phyloP scores from a whole-genome alignment of 148 eudicot species.

The Tetragonia tetragonoides region DNA sequence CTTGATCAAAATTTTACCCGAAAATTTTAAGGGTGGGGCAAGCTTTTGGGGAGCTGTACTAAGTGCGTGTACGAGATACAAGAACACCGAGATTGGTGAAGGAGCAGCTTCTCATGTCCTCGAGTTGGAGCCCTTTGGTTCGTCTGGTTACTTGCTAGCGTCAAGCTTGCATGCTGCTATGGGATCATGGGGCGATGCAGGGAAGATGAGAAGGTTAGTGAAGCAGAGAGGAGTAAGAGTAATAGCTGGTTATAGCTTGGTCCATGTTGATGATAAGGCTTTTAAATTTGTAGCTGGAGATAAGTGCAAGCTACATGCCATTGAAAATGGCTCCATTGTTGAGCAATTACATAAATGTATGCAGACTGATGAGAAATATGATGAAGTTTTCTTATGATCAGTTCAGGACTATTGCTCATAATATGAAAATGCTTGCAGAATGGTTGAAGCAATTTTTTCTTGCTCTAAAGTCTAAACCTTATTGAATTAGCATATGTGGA shows the following conservation, averaged over 20 bases:
- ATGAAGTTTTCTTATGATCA: conserved; percentile 18
- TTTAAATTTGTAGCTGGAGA: conserved; percentile 67
- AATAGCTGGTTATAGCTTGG: conserved; percentile 60
- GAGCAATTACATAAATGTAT: conserved; percentile 53
- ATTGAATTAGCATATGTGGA: no score
- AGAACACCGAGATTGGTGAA: conserved; percentile 37
- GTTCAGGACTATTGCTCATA: neutral
- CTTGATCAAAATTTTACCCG: conserved; percentile 44
- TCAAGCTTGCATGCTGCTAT: conserved; percentile 58
- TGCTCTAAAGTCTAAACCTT: neutral
- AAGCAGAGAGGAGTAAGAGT: conserved; percentile 58
- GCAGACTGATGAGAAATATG: conserved; percentile 29
- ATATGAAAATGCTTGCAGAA: neutral
- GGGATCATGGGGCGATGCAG: conserved; percentile 66
- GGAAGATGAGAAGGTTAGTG: conserved; percentile 54
- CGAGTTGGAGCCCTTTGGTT: conserved; percentile 64
- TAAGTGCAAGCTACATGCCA: conserved; percentile 31
- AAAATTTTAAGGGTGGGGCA: conserved; percentile 37
- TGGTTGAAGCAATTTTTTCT: neutral
- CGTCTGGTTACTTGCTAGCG: conserved; percentile 68
- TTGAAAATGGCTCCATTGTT: conserved; percentile 25
- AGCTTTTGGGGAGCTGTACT: conserved; percentile 78
- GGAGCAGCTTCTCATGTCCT: conserved; percentile 47
- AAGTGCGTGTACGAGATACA: conserved; percentile 59
- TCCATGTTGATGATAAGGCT: conserved; percentile 43